Evolutionary conservation across 2,329 filamentous ascomycete species (phyloP).

Genomic region (Monosporascus sp.): DNA sequence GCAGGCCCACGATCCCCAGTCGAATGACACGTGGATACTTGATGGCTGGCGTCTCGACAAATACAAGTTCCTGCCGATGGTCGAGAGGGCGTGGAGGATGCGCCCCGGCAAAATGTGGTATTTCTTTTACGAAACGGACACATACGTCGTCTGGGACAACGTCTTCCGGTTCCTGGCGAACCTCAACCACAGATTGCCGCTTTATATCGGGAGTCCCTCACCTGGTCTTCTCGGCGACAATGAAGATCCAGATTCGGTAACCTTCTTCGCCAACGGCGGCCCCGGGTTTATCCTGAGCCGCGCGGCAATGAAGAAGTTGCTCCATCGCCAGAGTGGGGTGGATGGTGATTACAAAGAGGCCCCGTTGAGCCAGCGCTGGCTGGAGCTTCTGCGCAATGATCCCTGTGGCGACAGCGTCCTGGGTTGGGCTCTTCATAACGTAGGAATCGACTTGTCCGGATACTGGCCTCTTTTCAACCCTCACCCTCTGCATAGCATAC

Average conservation of each 20-base stretch:
- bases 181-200: conserved; percentile 36
- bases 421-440: conserved; percentile 39
- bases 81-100: conserved; percentile 42
- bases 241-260: conserved; percentile 14
- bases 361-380: conserved; percentile 33
- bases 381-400: conserved; percentile 36
- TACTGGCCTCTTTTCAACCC: conserved; percentile 44
- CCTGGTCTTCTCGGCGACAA: conserved; percentile 30
- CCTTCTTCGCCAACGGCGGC: conserved; percentile 45
- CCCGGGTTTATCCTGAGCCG: conserved; percentile 41
- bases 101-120: conserved; percentile 48
- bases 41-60: conserved; percentile 49
- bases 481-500: conserved; percentile 45
- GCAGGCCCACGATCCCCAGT: background rate
- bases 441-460: conserved; percentile 38
- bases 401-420: conserved; percentile 49
- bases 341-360: conserved; percentile 34
- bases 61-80: conserved; percentile 52
- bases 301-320: conserved; percentile 37
- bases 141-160: conserved; percentile 40
- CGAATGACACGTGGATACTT: conserved; percentile 21
- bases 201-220: conserved; percentile 45
- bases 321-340: conserved; percentile 23
- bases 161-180: conserved; percentile 43
- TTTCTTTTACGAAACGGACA: conserved; percentile 52